A percentile compares a stretch with the other conserved stretches of the same genome.
These are phyloP conservation scores for Metschnikowia lachancei DNA, from an alignment of 805 yeast species.

Conservation along the genomic window DNA sequence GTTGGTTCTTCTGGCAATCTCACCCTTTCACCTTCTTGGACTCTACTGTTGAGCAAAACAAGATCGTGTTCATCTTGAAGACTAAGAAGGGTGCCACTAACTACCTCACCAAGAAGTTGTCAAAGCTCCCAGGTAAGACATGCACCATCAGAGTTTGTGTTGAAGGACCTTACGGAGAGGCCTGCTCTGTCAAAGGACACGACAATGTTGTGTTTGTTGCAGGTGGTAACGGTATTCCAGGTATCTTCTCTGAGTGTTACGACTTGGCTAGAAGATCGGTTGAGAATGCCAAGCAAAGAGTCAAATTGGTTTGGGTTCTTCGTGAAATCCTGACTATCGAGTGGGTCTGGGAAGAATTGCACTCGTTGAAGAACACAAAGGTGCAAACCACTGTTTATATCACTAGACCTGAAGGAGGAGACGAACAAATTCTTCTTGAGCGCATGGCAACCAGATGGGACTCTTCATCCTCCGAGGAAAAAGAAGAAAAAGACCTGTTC, in stretches of 20 bases:
- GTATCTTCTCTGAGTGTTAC: conserved; percentile 43
- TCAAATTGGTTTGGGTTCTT: conserved; percentile 19
- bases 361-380: conserved; percentile 10
- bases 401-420: conserved; percentile 13
- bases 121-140: conserved; percentile 29
- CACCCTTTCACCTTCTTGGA: conserved; percentile 41
- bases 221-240: conserved; percentile 78
- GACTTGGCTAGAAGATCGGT: conserved; percentile 26
- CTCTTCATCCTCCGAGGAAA: conserved; percentile 8
- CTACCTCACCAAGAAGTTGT: conserved; percentile 29
- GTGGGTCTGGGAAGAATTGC: conserved; percentile 18
- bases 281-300: conserved; percentile 15
- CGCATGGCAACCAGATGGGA: conserved; percentile 10
- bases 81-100: conserved; percentile 40
- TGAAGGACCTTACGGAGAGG: conserved; percentile 73
- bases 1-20: conserved; percentile 41
- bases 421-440: conserved; percentile 5
- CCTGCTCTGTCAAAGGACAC: conserved; percentile 47
- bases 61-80: conserved; percentile 33
- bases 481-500: background rate
- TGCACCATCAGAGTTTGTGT: conserved; percentile 32
- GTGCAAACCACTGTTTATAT: conserved; percentile 17
- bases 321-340: conserved; percentile 15
- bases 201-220: conserved; percentile 59
- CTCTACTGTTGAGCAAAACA: conserved; percentile 16